phyloP scores from a whole-genome alignment of 139 green algal genomes.

The Chlamydomonas sp. region DNA sequence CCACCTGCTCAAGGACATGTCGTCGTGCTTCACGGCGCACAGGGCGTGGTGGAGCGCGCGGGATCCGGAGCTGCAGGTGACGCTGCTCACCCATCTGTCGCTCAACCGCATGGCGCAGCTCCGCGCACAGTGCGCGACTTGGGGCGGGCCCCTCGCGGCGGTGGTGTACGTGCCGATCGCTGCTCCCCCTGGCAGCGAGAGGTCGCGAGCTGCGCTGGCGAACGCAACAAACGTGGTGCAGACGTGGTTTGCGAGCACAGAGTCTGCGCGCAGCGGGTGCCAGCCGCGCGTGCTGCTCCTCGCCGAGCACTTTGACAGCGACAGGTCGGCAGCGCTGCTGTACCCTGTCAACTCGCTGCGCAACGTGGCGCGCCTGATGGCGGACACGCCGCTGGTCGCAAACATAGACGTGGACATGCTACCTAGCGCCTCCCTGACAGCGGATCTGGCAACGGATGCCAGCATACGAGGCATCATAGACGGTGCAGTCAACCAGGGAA shows the following conservation, averaged over 20 bases:
- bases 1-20: slow-evolving; percentile 25
- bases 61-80: slow-evolving; percentile 16
- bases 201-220: neutral
- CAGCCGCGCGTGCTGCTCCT: slow-evolving; percentile 23
- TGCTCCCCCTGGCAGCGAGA: neutral
- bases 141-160: slow-evolving; percentile 27
- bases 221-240: neutral
- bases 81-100: slow-evolving; percentile 35
- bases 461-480: neutral
- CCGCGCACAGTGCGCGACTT: slow-evolving; percentile 24
- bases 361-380: slow-evolving; percentile 32
- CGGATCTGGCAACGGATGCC: neutral
- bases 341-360: slow-evolving; percentile 28
- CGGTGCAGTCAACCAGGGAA: neutral
- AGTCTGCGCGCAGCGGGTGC: slow-evolving; percentile 1
- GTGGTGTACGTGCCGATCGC: slow-evolving; percentile 23
- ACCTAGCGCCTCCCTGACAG: slow-evolving; percentile 13
- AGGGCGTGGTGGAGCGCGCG: slow-evolving; percentile 21
- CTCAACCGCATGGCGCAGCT: slow-evolving; percentile 23
- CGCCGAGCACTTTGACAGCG: slow-evolving; percentile 10
- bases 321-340: slow-evolving; percentile 6
- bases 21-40: slow-evolving; percentile 16
- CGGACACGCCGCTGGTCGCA: slow-evolving; percentile 32
- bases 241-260: neutral
- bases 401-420: slow-evolving; percentile 48